Conservation (phyloP, 2,329 filamentous ascomycete genomes). For the Colletotrichum brevisporum region DNA sequence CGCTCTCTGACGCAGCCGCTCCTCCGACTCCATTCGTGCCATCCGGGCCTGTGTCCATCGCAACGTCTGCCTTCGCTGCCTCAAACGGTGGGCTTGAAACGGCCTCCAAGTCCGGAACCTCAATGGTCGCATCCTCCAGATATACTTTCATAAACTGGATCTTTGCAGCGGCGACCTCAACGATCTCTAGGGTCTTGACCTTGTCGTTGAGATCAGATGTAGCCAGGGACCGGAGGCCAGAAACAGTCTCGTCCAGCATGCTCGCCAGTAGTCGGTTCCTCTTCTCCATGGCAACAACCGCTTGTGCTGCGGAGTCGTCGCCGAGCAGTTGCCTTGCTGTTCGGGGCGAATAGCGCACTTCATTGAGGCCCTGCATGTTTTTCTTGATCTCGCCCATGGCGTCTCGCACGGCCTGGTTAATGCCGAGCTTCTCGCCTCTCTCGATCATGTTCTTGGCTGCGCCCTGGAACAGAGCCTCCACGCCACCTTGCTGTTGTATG, state of each 20-base stretch:
- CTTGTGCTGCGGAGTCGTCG: constrained; percentile 51
- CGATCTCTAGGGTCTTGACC: constrained; percentile 63
- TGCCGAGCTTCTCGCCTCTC: constrained; percentile 80
- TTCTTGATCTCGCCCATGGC: constrained; percentile 84
- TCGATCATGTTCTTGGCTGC: constrained; percentile 83
- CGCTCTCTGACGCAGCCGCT: constrained; percentile 9
- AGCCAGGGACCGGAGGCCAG: constrained; percentile 73
- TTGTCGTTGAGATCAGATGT: constrained; percentile 64
- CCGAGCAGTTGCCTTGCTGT: constrained; percentile 53
- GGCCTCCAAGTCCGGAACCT: constrained; percentile 55
- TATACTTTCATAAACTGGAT: constrained; percentile 76
- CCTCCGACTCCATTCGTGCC: constrained; percentile 1
- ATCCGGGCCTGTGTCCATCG: constrained; percentile 33
- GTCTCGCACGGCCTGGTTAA: constrained; percentile 85
- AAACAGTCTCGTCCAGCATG: constrained; percentile 77
- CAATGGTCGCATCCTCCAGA: constrained; percentile 70
- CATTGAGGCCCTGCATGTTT: constrained; percentile 79
- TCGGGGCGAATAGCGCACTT: constrained; percentile 61
- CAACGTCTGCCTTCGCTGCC: constrained; percentile 15
- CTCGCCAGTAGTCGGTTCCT: constrained; percentile 77
- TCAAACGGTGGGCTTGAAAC: constrained; percentile 23
- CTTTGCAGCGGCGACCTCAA: constrained; percentile 73
- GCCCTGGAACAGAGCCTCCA: constrained; percentile 81
- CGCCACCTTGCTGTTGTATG: constrained; percentile 68
- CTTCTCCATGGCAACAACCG: constrained; percentile 69